Base-by-base conservation (phyloP, 768 basidiomycete species). In the Trametes villosa region DNA sequence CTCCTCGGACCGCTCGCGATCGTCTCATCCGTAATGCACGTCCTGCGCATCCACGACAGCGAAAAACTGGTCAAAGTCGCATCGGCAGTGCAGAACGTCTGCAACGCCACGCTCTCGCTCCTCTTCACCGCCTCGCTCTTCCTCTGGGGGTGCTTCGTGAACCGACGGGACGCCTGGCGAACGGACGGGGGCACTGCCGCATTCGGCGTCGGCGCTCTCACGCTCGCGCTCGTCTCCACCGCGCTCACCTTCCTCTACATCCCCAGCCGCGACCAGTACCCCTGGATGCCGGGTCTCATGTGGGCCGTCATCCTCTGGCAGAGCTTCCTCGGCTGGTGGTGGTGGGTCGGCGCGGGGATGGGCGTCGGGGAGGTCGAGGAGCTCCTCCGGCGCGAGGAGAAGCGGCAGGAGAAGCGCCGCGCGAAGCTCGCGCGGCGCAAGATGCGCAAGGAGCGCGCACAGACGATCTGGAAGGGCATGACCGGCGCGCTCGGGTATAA, bases 271-370 rank as follows among this genome's bases (percentile, higher is more conserved):
- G 90, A 96, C 63, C 87, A 93, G 67, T 91, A 92, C 63, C 78
- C 86, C n/a, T 98, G 97, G 97, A 81, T 98, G 58, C 92, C 94
- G 0, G 85, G 88, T 24, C 79, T 98, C 53, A 86, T 94, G 74
- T 96, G 94, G 86, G 88, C 91, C 9, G 86, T 97, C 51, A 86
- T 98, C 12, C 83, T 98, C 20, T 99, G 97, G 97, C 97, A 99
- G 79, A 93, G 86, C 74, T 96, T 96, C 75, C 75, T 97, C 22
- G 94, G 92, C 0, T 98, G 94, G 93, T 98, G 95, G 95, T 98
- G 95, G 95, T 98, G 94, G 94, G 94, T 94, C 15, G 95, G 95
- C n/a, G 86, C 90, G 2, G 91, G 94, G 6, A 92, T 90, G 80
- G 91, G 88, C 9, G 81, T 87, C 3, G 80, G 83, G 29, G 88